phyloP scores from a whole-genome alignment of 805 yeast species.

The Suhomyces faveliae region DNA sequence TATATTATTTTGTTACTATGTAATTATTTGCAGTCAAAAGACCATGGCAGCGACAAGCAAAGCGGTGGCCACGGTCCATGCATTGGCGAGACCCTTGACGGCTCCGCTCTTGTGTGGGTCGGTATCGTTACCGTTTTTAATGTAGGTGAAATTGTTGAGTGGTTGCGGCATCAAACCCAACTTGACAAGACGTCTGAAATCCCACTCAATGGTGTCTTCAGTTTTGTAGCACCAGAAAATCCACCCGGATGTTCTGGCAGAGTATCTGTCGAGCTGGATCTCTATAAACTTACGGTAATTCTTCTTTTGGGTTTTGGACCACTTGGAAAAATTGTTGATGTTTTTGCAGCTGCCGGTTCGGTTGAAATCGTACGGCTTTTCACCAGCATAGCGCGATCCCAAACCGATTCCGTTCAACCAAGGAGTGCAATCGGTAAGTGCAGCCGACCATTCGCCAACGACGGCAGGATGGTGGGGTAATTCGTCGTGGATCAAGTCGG shows the following conservation, averaged over 20 bases:
- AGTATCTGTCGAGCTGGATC: conserved; percentile 57
- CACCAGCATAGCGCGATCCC: conserved; percentile 62
- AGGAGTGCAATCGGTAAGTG: conserved; percentile 65
- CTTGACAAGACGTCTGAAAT: conserved; percentile 49
- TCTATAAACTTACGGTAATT: conserved; percentile 57
- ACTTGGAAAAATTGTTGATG: conserved; percentile 35
- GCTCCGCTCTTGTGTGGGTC: conserved; percentile 13
- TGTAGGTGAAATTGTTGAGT: conserved; percentile 36
- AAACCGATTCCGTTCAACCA: conserved; percentile 71
- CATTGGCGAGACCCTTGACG: neutral
- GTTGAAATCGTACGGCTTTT: conserved; percentile 29
- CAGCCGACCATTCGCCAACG: conserved; percentile 37
- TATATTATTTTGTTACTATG: too few relatives aligned
- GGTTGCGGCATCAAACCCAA: conserved; percentile 63
- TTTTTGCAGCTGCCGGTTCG: conserved; percentile 44
- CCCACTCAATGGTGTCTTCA: conserved; percentile 68
- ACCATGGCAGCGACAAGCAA: conserved; percentile 3
- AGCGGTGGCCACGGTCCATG: neutral
- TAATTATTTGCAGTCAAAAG: neutral
- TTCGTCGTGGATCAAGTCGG: conserved; percentile 34
- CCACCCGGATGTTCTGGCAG: conserved; percentile 51
- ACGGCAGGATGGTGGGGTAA: conserved; percentile 47
- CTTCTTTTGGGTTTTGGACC: conserved; percentile 42
- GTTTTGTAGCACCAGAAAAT: conserved; percentile 74
- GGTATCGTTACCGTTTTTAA: conserved; percentile 34